Conservation (phyloP, 108 stramenopile genomes). For the Thalassiosira profunda region DNA sequence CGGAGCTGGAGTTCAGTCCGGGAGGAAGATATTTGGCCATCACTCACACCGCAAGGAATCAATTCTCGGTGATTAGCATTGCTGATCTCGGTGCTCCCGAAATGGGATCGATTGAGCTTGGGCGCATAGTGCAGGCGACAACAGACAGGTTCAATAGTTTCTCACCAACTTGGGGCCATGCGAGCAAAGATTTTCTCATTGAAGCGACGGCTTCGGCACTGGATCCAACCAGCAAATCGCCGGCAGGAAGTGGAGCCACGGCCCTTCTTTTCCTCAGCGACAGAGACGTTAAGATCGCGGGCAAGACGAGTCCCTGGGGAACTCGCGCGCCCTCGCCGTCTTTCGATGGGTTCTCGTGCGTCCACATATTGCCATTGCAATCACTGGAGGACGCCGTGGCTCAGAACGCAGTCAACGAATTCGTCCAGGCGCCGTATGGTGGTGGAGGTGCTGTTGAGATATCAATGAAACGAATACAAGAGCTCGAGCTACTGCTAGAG, state of each 20-base stretch:
- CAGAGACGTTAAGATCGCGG: slow-evolving; percentile 58
- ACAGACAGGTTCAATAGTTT: slow-evolving; percentile 63
- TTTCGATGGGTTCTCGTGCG: slow-evolving; percentile 29
- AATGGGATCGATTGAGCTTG: slow-evolving; percentile 44
- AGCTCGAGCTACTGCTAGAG: slow-evolving; percentile 27
- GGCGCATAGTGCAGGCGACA: slow-evolving; percentile 76
- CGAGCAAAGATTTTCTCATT: slow-evolving; percentile 21
- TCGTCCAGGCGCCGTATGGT: slow-evolving; percentile 42
- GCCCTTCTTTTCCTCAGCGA: slow-evolving; percentile 73
- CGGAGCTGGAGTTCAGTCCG: slow-evolving; percentile 48
- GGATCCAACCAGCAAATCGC: slow-evolving; percentile 10
- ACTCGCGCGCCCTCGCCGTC: slow-evolving; percentile 65
- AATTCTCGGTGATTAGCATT: slow-evolving; percentile 69
- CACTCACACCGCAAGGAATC: slow-evolving; percentile 64
- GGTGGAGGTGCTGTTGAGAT: slow-evolving; percentile 73
- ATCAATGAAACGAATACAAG: slow-evolving; percentile 38
- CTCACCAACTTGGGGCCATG: slow-evolving; percentile 55
- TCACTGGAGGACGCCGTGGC: slow-evolving; percentile 13
- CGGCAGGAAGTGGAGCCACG: slow-evolving; percentile 35
- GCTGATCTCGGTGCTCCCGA: slow-evolving; percentile 66
- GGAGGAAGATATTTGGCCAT: slow-evolving; percentile 71
- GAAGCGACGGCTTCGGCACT: slow-evolving; percentile 17
- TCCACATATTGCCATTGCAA: slow-evolving; percentile 62
- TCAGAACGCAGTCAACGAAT: not conserved
- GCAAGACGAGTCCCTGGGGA: slow-evolving; percentile 69